A percentile compares a stretch with the other conserved stretches of the same genome.
These are phyloP conservation scores for Fusarium sterilihyphosum DNA, from an alignment of 2,329 filamentous ascomycete species.

Conservation along the genomic window DNA sequence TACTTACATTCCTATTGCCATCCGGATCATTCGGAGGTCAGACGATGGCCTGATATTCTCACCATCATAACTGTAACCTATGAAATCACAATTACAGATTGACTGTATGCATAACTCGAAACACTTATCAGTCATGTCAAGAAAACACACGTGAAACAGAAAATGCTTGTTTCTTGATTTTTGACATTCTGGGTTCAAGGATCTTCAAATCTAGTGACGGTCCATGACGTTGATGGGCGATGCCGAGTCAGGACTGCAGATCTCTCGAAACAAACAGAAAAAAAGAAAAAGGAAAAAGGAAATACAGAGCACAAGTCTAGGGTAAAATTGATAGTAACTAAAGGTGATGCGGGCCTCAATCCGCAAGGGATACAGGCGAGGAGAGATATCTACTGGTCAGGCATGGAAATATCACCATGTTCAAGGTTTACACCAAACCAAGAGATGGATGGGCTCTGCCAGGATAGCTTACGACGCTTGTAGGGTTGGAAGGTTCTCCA, in stretches of 20 bases:
- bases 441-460: not conserved
- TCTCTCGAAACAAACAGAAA: not conserved
- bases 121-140: not conserved
- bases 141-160: conserved; percentile 3
- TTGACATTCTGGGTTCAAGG: conserved; percentile 4
- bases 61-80: not conserved
- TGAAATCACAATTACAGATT: not conserved
- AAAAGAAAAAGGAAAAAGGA: not conserved
- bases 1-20: not conserved
- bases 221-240: conserved; percentile 17
- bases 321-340: not conserved
- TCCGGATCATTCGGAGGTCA: conserved; percentile 33
- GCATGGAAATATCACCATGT: not conserved
- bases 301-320: not conserved
- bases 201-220: conserved; percentile 9
- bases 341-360: not conserved
- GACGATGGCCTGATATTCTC: conserved; percentile 17
- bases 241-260: conserved; percentile 18
- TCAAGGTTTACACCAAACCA: not conserved
- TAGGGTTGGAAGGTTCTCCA: not conserved
- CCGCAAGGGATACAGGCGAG: not conserved
- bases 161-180: conserved; percentile 17
- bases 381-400: not conserved
- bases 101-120: not conserved
- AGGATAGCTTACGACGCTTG: conserved; percentile 12